Percentiles rank a stretch among this genome's conserved stretches.
These are phyloP conservation scores for Huiozyma naganishii DNA, from an alignment of 805 yeast genomes.

Conservation along the genomic window DNA sequence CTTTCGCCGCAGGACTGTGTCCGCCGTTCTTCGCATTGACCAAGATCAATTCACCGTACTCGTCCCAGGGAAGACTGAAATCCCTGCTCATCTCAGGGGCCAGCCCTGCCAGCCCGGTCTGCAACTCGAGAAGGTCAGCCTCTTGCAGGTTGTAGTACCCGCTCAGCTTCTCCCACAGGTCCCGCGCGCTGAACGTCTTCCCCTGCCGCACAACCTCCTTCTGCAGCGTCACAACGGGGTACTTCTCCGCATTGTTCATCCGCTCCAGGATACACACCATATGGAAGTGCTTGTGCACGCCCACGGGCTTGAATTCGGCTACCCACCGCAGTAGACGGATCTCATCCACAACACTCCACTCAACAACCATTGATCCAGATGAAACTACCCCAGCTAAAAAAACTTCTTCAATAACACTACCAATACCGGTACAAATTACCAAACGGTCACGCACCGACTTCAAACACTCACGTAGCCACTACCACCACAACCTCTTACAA, in stretches of 20 bases:
- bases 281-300: constrained; percentile 36
- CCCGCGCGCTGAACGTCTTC: constrained; percentile 33
- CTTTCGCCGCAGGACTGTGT: constrained; percentile 1
- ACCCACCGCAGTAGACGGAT: constrained; percentile 48
- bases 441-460: too few relatives aligned
- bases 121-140: constrained; percentile 42
- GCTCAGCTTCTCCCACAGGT: constrained; percentile 48
- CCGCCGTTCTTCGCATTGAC: constrained; percentile 26
- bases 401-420: too few relatives aligned
- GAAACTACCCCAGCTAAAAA: too few relatives aligned
- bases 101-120: background rate
- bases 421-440: too few relatives aligned
- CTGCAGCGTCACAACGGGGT: constrained; percentile 27
- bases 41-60: constrained; percentile 34
- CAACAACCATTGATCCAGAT: constrained; percentile 10
- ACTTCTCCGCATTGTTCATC: constrained; percentile 32
- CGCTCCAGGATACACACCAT: constrained; percentile 28
- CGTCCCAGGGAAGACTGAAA: constrained; percentile 35
- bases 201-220: constrained; percentile 14
- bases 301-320: constrained; percentile 61
- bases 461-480: too few relatives aligned
- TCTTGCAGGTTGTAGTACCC: constrained; percentile 46
- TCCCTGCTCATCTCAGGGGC: constrained; percentile 11
- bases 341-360: constrained; percentile 56
- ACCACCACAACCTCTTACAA: too few relatives aligned